Conservation (phyloP, 768 basidiomycete species). For the Lactarius deliciosus region DNA sequence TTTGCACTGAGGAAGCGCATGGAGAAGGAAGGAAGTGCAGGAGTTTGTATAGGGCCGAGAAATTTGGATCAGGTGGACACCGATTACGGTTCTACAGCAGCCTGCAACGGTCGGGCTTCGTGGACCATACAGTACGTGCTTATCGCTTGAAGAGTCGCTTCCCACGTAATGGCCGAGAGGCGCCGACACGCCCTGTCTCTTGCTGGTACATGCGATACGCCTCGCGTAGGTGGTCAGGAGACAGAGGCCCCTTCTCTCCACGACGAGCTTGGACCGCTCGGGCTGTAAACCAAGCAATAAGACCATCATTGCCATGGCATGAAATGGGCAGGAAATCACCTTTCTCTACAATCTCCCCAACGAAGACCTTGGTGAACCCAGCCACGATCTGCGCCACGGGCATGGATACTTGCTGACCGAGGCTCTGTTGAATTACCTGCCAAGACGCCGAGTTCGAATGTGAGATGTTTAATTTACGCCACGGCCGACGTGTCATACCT, state of each 20-base stretch:
- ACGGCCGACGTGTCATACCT: slow-evolving; percentile 44
- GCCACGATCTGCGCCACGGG: slow-evolving; percentile 88
- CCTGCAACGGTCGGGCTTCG: slow-evolving; percentile 6
- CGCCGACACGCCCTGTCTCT: slow-evolving; percentile 78
- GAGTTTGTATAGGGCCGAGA: background rate
- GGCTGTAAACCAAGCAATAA: slow-evolving; percentile 44
- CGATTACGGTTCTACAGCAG: background rate
- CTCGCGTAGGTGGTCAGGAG: slow-evolving; percentile 87
- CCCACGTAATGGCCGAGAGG: slow-evolving; percentile 65
- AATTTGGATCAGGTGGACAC: background rate
- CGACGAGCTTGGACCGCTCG: slow-evolving; percentile 71
- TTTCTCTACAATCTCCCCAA: slow-evolving; percentile 89
- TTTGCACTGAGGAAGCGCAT: background rate
- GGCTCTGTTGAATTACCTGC: slow-evolving; percentile 80
- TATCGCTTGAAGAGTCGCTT: slow-evolving; percentile 61
- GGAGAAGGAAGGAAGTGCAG: background rate
- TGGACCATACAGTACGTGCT: slow-evolving; percentile 10
- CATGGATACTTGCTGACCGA: slow-evolving; percentile 79
- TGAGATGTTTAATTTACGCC: background rate
- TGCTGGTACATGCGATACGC: slow-evolving; percentile 82
- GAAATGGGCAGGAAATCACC: slow-evolving; percentile 43
- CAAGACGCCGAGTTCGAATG: slow-evolving; percentile 22
- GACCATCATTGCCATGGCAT: background rate
- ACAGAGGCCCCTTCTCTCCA: slow-evolving; percentile 73
- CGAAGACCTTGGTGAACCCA: slow-evolving; percentile 88